phyloP scores from a whole-genome alignment of 352 stramenopile species.

The Phytophthora podocarpi region DNA sequence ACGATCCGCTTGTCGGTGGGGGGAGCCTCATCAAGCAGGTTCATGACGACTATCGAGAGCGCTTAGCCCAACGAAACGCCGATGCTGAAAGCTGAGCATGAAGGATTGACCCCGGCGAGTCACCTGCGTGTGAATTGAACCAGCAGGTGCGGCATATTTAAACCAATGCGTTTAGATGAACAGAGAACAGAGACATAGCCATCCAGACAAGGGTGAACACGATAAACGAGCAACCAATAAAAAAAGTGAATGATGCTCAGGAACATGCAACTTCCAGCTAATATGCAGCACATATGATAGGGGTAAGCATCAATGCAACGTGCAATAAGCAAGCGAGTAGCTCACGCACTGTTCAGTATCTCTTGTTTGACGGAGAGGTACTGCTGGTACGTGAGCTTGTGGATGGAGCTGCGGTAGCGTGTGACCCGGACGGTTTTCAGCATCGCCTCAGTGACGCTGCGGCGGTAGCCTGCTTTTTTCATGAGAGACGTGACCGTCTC shows the following conservation, averaged over 20 bases:
- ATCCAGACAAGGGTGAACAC: constrained; percentile 5
- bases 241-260: constrained; percentile 36
- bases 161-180: constrained; percentile 24
- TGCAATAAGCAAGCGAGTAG: constrained; percentile 19
- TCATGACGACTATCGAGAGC: constrained; percentile 78
- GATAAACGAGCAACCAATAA: constrained; percentile 24
- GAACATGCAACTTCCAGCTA: constrained; percentile 7
- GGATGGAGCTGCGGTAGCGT: constrained; percentile 82
- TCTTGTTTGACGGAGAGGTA: constrained; percentile 74
- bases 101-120: too few relatives aligned
- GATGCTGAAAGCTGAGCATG: constrained; percentile 20
- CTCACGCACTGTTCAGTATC: constrained; percentile 29
- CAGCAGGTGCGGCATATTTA: not conserved
- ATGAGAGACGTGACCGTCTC: constrained; percentile 82
- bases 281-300: not conserved
- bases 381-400: constrained; percentile 83
- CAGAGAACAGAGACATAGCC: constrained; percentile 19
- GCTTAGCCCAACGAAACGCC: constrained; percentile 55
- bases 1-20: constrained; percentile 71
- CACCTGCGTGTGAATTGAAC: not conserved
- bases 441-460: constrained; percentile 55
- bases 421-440: constrained; percentile 73
- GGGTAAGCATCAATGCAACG: not conserved
- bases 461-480: constrained; percentile 77
- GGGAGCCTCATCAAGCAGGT: constrained; percentile 73